Base-by-base conservation (phyloP, 306 rosid genomes). In the Castanospermum australe region DNA sequence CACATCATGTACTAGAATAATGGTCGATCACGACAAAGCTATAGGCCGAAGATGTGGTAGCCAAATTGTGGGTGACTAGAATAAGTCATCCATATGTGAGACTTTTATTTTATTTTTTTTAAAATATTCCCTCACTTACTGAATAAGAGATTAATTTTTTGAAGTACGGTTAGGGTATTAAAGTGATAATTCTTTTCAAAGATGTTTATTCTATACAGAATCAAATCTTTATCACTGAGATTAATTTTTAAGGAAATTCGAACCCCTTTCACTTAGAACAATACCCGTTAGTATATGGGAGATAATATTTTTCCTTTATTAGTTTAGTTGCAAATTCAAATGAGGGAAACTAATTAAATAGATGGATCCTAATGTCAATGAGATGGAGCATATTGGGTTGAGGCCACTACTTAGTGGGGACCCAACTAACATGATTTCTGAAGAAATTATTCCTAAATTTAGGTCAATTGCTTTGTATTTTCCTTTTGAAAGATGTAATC, bases 391-490 rank as follows among this genome's bases (percentile, higher is more conserved):
- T n/a, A n/a, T 54, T 45, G 75, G 71, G 79, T 25, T 67, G 66
- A 79, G 81, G 67, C 74, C 87, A 79, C 76, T 79, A 79, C 70
- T 76, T 86, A 74, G 82, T 86, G 89, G 94, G 88, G 82, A 84
- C 92, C 90, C 52, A 67, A 79, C 79, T 77, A 89, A 81, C 84
- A 83, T 78, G 88, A 66, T 72, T 56, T 78, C 18, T 71, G 60
- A 54, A 84, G 45, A 80, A 85, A 48, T 56, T 84, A 79, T 70
- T 90, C 76, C 76, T 41, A 63, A 80, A 74, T 77, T 64, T 67
- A 68, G 83, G 87, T 81, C 85, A 79, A 84, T 66, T 61, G 55
- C 73, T 73, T 59, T 71, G 77, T 79, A 61, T 69, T 79, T 75
- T 84, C 86, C 17, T 85, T 83, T 85, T 82, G 92, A 85, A 71